Evolutionary conservation across 2,329 filamentous ascomycete species (phyloP).

Genomic region (Fusarium sp.): DNA sequence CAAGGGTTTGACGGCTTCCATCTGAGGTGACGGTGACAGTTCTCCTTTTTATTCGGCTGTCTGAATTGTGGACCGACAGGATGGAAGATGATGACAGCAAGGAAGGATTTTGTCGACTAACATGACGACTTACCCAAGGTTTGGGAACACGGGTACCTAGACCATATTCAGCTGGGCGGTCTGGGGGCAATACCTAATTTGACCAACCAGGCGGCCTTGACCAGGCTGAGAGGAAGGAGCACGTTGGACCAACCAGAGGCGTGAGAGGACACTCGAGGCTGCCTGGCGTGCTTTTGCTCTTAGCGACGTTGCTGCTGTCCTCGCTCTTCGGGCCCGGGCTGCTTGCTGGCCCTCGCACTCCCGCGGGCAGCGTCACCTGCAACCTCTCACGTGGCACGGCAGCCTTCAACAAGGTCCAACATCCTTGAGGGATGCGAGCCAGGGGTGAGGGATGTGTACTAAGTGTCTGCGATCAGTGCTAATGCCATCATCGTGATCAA

Average conservation of each 20-base stretch:
- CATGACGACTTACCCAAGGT: constrained; percentile 12
- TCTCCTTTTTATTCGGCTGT: background rate
- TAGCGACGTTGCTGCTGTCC: background rate
- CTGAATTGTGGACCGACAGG: background rate
- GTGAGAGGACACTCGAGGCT: constrained; percentile 12
- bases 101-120: background rate
- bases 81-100: background rate
- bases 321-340: background rate
- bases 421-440: background rate
- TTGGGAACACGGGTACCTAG: constrained; percentile 12
- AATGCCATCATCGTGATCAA: constrained; percentile 33
- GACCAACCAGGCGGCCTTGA: background rate
- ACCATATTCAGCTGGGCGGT: background rate
- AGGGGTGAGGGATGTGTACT: constrained; percentile 5
- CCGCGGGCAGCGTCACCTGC: constrained; percentile 27
- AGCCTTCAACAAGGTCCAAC: constrained; percentile 13
- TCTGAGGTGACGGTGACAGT: background rate
- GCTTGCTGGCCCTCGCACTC: background rate
- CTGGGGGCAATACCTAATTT: constrained; percentile 15
- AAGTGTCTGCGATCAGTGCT: constrained; percentile 14
- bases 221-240: constrained; percentile 1
- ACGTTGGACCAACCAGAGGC: constrained; percentile 1
- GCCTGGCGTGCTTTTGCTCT: constrained; percentile 2
- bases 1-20: constrained; percentile 8
- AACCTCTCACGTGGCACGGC: constrained; percentile 29